Evolutionary conservation across 1,139 yeast genomes (phyloP).

Genomic region (Taphrina deformans): DNA sequence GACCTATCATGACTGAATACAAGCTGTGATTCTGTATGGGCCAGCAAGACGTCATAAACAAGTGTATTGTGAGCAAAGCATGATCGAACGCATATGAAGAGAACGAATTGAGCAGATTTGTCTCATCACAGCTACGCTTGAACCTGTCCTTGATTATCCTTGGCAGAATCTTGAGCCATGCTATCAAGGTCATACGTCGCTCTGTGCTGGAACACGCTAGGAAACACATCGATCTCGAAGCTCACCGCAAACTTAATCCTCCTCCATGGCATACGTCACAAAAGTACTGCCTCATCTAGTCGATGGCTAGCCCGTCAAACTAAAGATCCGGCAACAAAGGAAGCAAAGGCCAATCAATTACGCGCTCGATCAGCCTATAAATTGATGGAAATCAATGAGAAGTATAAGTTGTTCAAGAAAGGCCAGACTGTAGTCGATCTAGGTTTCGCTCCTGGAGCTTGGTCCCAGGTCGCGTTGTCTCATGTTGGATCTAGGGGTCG

Average conservation of each 20-base stretch:
- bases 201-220: too few species aligned
- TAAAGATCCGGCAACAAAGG: constrained; percentile 62
- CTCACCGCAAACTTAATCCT: not conserved
- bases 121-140: too few species aligned
- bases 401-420: constrained; percentile 59
- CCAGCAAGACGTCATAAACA: too few species aligned
- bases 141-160: too few species aligned
- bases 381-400: constrained; percentile 55
- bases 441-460: constrained; percentile 95
- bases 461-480: constrained; percentile 80
- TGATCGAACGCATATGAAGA: too few species aligned
- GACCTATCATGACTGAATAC: too few species aligned
- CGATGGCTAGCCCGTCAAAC: constrained; percentile 75
- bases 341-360: constrained; percentile 63
- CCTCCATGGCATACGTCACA: not conserved
- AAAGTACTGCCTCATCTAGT: constrained; percentile 53
- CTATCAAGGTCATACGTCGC: too few species aligned
- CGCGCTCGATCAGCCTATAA: constrained; percentile 91
- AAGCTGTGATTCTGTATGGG: too few species aligned
- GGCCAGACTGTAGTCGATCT: constrained; percentile 72
- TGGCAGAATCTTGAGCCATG: too few species aligned
- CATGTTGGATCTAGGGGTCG: constrained; percentile 60
- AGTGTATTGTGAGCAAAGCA: too few species aligned
- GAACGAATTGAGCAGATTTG: too few species aligned
- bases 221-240: too few species aligned